These are phyloP conservation scores for Chamaecyparis obtusa DNA, from an alignment of 75 land plant species.

Conservation along the genomic window DNA sequence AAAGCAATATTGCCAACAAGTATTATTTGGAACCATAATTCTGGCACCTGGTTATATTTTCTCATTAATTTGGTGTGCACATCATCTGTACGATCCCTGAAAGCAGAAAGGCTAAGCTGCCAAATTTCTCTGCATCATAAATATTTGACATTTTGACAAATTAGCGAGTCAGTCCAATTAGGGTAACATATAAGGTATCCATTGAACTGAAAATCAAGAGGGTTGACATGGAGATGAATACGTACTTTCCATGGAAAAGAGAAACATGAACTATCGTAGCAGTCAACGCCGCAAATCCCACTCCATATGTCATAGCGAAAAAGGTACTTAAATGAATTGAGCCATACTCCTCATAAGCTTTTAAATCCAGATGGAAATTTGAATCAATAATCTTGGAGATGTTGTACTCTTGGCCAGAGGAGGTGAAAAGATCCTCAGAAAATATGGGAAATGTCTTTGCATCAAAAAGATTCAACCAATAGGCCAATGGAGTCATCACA, in stretches of 20 bases:
- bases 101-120: constrained; percentile 34
- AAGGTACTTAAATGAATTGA: constrained; percentile 48
- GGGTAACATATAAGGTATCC: neutral
- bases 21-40: constrained; percentile 38
- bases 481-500: constrained; percentile 41
- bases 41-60: constrained; percentile 46
- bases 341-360: constrained; percentile 37
- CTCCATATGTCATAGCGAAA: constrained; percentile 54
- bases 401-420: constrained; percentile 32
- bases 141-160: neutral
- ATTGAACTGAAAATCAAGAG: neutral
- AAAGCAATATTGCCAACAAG: constrained; percentile 24
- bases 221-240: neutral
- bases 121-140: constrained; percentile 42
- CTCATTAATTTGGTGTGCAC: constrained; percentile 60
- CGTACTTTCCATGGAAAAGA: constrained; percentile 56
- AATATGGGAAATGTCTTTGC: constrained; percentile 57
- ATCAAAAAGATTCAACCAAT: constrained; percentile 41
- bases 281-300: constrained; percentile 58
- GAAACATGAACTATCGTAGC: constrained; percentile 50
- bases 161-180: neutral
- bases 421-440: constrained; percentile 34
- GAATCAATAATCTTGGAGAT: constrained; percentile 29
- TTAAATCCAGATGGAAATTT: constrained; percentile 31
- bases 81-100: constrained; percentile 29